Evolutionary conservation across 2,329 filamentous ascomycete species (phyloP).

Genomic region (Fusarium piperis): DNA sequence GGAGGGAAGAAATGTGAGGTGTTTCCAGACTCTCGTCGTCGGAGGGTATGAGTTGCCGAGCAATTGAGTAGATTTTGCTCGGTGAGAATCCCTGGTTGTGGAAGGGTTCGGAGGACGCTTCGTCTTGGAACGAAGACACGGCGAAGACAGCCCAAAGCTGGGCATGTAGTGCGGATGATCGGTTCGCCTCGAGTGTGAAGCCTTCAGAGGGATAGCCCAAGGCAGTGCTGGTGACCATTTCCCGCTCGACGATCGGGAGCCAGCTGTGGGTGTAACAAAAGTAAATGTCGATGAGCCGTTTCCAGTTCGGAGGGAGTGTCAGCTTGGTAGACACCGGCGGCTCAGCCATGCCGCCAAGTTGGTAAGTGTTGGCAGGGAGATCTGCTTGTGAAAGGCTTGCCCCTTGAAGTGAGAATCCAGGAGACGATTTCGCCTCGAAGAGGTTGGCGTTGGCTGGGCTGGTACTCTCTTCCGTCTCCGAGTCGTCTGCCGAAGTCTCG

Average conservation of each 20-base stretch:
- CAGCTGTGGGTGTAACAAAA: slow-evolving; percentile 80
- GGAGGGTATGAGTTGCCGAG: slow-evolving; percentile 58
- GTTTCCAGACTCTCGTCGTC: slow-evolving; percentile 60
- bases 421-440: slow-evolving; percentile 31
- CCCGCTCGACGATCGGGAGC: slow-evolving; percentile 78
- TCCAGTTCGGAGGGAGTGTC: slow-evolving; percentile 63
- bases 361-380: slow-evolving; percentile 2
- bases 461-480: slow-evolving; percentile 43
- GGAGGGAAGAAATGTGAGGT: slow-evolving; percentile 49
- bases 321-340: slow-evolving; percentile 31
- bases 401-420: slow-evolving; percentile 29
- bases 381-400: slow-evolving; percentile 17
- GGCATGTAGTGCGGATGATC: slow-evolving; percentile 56
- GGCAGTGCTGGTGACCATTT: slow-evolving; percentile 63
- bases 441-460: slow-evolving; percentile 33
- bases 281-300: slow-evolving; percentile 74
- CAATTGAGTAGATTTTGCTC: slow-evolving; percentile 59
- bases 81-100: slow-evolving; percentile 12
- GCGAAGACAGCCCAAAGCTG: slow-evolving; percentile 70
- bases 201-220: slow-evolving; percentile 53
- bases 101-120: slow-evolving; percentile 33
- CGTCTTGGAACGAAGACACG: slow-evolving; percentile 65
- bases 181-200: slow-evolving; percentile 41
- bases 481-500: slow-evolving; percentile 49
- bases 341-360: slow-evolving; percentile 4